Percentiles rank a stretch among this genome's conserved stretches.
These are phyloP conservation scores for Jasminum sambac DNA, from an alignment of 257 asterid genomes.

Conservation along the genomic window DNA sequence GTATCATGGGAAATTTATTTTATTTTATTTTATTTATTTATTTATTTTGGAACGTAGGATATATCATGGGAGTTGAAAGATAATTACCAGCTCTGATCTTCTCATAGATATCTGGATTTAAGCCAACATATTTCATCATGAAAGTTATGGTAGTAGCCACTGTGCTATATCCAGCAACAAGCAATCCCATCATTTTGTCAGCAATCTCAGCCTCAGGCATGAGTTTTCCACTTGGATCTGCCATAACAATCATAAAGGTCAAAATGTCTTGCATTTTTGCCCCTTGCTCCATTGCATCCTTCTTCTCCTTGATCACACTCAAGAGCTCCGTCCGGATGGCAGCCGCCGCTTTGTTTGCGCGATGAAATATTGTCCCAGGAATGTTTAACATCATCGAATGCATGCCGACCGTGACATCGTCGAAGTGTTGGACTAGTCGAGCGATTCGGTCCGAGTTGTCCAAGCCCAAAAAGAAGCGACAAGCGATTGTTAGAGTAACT, in stretches of 20 bases:
- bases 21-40: too few species aligned
- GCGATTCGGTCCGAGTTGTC: conserved; percentile 48
- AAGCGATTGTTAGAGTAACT: conserved; percentile 52
- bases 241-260: conserved; percentile 46
- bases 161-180: conserved; percentile 70
- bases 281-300: conserved; percentile 36
- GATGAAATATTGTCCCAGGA: conserved; percentile 53
- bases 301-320: conserved; percentile 56
- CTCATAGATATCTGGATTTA: conserved; percentile 40
- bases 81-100: conserved; percentile 50
- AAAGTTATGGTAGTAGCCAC: conserved; percentile 65
- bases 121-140: conserved; percentile 65
- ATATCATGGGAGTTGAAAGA: background rate
- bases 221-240: conserved; percentile 42
- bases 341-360: conserved; percentile 61
- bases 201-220: conserved; percentile 66
- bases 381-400: conserved; percentile 50
- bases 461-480: conserved; percentile 53
- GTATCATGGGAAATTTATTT: too few species aligned
- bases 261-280: conserved; percentile 35
- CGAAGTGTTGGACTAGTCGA: conserved; percentile 45
- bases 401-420: conserved; percentile 56
- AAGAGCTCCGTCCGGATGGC: conserved; percentile 55
- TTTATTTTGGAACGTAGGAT: too few species aligned
- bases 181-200: conserved; percentile 67